Base-by-base conservation (phyloP, 2,329 filamentous ascomycete genomes). In the Fusarium gaditjirri region DNA sequence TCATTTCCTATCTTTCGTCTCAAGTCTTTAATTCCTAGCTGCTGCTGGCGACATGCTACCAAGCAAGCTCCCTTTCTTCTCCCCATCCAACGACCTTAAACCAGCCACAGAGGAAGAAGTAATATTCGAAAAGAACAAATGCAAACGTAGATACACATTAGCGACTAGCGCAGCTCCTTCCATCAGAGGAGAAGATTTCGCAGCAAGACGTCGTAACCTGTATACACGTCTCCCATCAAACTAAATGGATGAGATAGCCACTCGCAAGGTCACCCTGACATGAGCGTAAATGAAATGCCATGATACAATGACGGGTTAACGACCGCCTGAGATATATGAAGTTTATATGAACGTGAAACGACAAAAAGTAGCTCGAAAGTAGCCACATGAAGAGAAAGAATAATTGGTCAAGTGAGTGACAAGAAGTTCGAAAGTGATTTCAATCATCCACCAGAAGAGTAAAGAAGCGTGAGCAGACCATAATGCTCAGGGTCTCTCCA, bases 111-210 rank as follows among this genome's bases (percentile, higher is more conserved):
- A 68, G 60, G 68, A 65, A 63, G 53, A 61, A 75, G 64, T 56
- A 54, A 73, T 71, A 77, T 73, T 70, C 65, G 69, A 73, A 73
- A 76, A 68, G 57, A 61, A 73, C 44, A 71, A 60, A 64, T 63
- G 52, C 58, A 65, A 76, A 68, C 64, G 50, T 73, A 76, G 72
- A 76, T 78, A 76, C 68, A 78, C 75, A 75, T 78, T 76, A 72
- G 73, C 76, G 73, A 76, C 73, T 76, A 73, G 71, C 74, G 69
- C 74, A 71, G 68, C 63, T 67, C 66, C 54, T 27, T 36, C 47
- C 31, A 50, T 50, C 36, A 16, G 13, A 43, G 23, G 47, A 55
- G 55, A 54, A 65, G 57, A 54, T 60, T 62, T 56, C 66, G 61
- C 42, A 57, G 62, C 61, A 64, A 64, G 61, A 56, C 61, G 50